Evolutionary conservation across 2,329 filamentous ascomycete species (phyloP), one percentile per base, ranked within the genome.

Genomic region (Xylaria sp.): DNA sequence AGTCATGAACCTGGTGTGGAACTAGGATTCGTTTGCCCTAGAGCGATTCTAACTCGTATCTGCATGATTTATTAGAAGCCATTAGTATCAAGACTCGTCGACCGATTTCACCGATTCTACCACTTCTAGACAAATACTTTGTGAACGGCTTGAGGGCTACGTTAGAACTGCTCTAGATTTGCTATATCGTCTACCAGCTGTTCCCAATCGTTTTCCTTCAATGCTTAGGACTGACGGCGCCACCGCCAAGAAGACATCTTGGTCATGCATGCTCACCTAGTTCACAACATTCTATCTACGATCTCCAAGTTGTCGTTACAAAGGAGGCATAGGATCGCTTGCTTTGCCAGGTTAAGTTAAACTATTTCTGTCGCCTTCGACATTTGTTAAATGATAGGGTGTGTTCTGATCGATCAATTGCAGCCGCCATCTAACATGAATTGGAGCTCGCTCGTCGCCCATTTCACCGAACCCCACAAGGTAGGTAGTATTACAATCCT

Each of bases 381-480:
- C n/a, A n/a, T n/a, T n/a, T n/a, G n/a, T n/a, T n/a, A n/a, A n/a
- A n/a, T n/a, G n/a, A n/a, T n/a, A n/a, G n/a, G 19, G 15, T 28
- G 7, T 11, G 23, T n/a, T 28, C 31, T 4, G 28, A 31, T 33
- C 2, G 9, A n/a, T 14, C n/a, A 43, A 28, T 4, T 23, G 2
- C 14, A 59, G 33, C 4, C 23, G 3, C 43, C 28, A 50, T 19
- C 12, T 17, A 2, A 49, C 42, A 46, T 45, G 5, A 40, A 21
- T 17, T 37, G 28, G 12, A 35, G 38, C 15, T 45, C 15, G n/a
- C 11, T 53, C 45, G 51, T 56, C 4, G 25, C 28, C 5, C 38
- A 58, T 54, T 54, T 23, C 14, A 50, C 53, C 54, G 47, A 62
- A 38, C 55, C 55, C 60, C 54, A 53, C 33, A 31, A 21, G 28